Evolutionary conservation across 495 filamentous ascomycete species (phyloP).

Genomic region (Neurospora sp.): DNA sequence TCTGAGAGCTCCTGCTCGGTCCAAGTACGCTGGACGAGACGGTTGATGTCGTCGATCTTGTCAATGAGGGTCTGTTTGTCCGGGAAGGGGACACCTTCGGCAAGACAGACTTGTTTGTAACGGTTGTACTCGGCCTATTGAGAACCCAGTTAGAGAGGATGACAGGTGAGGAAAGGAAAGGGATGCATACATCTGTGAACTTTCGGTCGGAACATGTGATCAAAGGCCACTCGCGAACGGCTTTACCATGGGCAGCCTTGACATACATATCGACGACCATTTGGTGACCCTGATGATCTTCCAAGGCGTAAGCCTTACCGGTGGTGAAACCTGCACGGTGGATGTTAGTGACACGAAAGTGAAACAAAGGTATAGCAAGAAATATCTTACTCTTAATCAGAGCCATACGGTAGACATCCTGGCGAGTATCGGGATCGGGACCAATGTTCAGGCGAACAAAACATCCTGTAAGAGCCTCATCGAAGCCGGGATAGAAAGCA

Average conservation of each 20-base stretch:
- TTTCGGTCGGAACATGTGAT: conserved; percentile 66
- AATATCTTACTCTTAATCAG: conserved; percentile 62
- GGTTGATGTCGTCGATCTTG: conserved; percentile 76
- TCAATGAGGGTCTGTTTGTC: conserved; percentile 50
- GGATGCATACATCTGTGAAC: conserved; percentile 56
- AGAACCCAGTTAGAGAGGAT: conserved; percentile 13
- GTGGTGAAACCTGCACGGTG: conserved; percentile 52
- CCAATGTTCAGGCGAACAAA: conserved; percentile 76
- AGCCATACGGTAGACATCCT: conserved; percentile 73
- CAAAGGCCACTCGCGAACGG: conserved; percentile 70
- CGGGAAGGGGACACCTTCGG: conserved; percentile 62
- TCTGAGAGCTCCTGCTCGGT: conserved; percentile 68
- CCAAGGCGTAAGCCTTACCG: conserved; percentile 72
- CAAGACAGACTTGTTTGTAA: conserved; percentile 64
- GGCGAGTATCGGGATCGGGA: conserved; percentile 52
- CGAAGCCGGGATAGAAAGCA: conserved; percentile 85
- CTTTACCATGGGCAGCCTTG: conserved; percentile 62
- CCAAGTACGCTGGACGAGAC: conserved; percentile 65
- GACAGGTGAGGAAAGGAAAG: not conserved
- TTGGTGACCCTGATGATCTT: conserved; percentile 54
- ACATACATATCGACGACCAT: conserved; percentile 72
- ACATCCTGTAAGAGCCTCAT: conserved; percentile 64
- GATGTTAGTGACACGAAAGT: not conserved
- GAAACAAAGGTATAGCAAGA: not conserved
- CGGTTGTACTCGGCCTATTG: conserved; percentile 66